Evolutionary conservation across 1,284 basidiomycete species (phyloP).

Genomic region (Cutaneotrichosporon sp.): DNA sequence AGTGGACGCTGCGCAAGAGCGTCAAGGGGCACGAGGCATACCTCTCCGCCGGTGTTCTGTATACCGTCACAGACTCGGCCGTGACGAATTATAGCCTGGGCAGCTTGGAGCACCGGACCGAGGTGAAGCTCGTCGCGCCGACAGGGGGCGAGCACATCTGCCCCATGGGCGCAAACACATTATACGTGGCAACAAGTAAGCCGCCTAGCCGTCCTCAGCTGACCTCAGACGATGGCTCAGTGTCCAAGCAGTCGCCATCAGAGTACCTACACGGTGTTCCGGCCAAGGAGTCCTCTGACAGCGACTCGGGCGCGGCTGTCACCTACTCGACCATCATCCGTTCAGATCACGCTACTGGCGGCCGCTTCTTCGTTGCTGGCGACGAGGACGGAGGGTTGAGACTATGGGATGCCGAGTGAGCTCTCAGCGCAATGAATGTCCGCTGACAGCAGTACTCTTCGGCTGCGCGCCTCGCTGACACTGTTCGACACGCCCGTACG

Average conservation of each 20-base stretch:
- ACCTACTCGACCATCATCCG: conserved; percentile 31
- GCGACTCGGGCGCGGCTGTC: conserved; percentile 36
- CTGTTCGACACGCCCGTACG: conserved; percentile 57
- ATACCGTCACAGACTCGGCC: background rate
- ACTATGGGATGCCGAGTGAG: conserved; percentile 44
- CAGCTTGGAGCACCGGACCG: conserved; percentile 5
- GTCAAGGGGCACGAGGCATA: conserved; percentile 12
- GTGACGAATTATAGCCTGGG: conserved; percentile 18
- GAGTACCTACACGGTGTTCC: conserved; percentile 20
- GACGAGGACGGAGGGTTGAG: conserved; percentile 50
- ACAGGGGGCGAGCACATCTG: conserved; percentile 14
- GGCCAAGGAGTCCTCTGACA: conserved; percentile 16
- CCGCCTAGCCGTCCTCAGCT: background rate
- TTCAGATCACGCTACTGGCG: conserved; percentile 9
- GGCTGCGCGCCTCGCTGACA: conserved; percentile 38
- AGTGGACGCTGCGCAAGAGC: conserved; percentile 10
- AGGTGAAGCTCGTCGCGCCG: conserved; percentile 1
- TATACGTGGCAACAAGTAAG: conserved; percentile 22
- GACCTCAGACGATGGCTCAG: conserved; percentile 7
- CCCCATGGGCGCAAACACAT: conserved; percentile 16
- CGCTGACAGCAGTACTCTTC: conserved; percentile 27
- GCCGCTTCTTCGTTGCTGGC: conserved; percentile 38
- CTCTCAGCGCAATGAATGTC: no score
- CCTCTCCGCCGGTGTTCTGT: conserved; percentile 6
- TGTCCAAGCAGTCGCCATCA: conserved; percentile 22